Conservation (phyloP, 768 basidiomycete genomes). For the Trametopsis cervina region DNA sequence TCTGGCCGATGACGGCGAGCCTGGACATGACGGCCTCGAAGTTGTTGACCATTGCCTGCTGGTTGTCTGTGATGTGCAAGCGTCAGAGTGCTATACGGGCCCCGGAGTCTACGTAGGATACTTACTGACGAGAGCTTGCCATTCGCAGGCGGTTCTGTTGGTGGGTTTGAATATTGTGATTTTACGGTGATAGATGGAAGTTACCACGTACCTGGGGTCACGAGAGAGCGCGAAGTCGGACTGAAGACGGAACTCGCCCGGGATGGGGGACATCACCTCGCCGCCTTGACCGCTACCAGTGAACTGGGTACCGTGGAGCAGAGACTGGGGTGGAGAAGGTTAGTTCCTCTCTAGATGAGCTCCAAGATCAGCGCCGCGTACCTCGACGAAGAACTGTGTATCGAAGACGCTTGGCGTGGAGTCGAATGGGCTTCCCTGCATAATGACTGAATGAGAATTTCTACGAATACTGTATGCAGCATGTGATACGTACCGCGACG, state of each 20-base stretch:
- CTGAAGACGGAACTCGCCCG: conserved; percentile 37
- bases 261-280: conserved; percentile 32
- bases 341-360: conserved; percentile 14
- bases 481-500: no score
- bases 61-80: no score
- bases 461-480: conserved; percentile 12
- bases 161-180: no score
- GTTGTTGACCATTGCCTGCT: conserved; percentile 11
- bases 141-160: conserved; percentile 41
- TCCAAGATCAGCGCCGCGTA: conserved; percentile 15
- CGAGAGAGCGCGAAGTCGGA: conserved; percentile 29
- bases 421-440: conserved; percentile 25
- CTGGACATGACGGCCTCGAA: conserved; percentile 12
- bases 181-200: conserved; percentile 20
- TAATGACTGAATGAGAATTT: no score
- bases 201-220: no score
- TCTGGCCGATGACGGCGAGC: conserved; percentile 11
- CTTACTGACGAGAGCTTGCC: conserved; percentile 35
- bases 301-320: conserved; percentile 18
- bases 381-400: conserved; percentile 21
- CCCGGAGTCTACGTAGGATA: neutral
- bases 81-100: no score
- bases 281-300: conserved; percentile 32
- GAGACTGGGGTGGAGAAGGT: no score
- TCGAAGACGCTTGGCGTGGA: conserved; percentile 16